phyloP scores from a whole-genome alignment of 768 basidiomycete species.

The Trametes elegans region DNA sequence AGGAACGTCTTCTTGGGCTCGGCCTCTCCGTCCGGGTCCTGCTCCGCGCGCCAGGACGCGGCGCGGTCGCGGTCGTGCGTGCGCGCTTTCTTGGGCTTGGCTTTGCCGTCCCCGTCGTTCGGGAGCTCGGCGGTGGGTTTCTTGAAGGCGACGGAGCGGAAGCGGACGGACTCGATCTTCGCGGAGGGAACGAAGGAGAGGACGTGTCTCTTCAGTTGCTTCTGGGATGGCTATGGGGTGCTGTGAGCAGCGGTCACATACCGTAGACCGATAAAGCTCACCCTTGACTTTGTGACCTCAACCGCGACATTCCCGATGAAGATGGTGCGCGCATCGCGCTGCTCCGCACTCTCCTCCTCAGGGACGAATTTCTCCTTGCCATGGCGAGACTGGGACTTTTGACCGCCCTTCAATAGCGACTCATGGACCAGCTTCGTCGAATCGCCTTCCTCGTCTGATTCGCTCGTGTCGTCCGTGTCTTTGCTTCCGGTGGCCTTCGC shows the following conservation, averaged over 20 bases:
- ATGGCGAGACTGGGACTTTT: slow-evolving; percentile 30
- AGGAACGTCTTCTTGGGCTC: slow-evolving; percentile 64
- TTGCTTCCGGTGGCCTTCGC: slow-evolving; percentile 6
- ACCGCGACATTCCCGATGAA: slow-evolving; percentile 89
- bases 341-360: slow-evolving; percentile 66
- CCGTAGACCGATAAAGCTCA: slow-evolving; percentile 33
- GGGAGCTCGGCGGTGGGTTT: slow-evolving; percentile 69
- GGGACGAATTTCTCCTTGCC: slow-evolving; percentile 52
- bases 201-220: slow-evolving; percentile 76
- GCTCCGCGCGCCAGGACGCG: slow-evolving; percentile 50
- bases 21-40: slow-evolving; percentile 40
- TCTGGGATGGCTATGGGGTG: slow-evolving; percentile 60
- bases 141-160: slow-evolving; percentile 91
- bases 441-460: slow-evolving; percentile 37
- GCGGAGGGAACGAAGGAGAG: slow-evolving; percentile 66
- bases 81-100: slow-evolving; percentile 30
- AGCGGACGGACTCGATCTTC: slow-evolving; percentile 89
- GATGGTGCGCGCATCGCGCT: slow-evolving; percentile 78
- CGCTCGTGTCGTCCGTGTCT: slow-evolving; percentile 18
- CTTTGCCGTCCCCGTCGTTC: slow-evolving; percentile 36
- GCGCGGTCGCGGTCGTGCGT: slow-evolving; percentile 58
- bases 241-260: not conserved
- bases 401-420: slow-evolving; percentile 38
- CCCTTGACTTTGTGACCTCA: slow-evolving; percentile 74
- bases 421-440: slow-evolving; percentile 60